Base-by-base conservation (phyloP, 495 filamentous ascomycete genomes). In the Penicillium goetzii region DNA sequence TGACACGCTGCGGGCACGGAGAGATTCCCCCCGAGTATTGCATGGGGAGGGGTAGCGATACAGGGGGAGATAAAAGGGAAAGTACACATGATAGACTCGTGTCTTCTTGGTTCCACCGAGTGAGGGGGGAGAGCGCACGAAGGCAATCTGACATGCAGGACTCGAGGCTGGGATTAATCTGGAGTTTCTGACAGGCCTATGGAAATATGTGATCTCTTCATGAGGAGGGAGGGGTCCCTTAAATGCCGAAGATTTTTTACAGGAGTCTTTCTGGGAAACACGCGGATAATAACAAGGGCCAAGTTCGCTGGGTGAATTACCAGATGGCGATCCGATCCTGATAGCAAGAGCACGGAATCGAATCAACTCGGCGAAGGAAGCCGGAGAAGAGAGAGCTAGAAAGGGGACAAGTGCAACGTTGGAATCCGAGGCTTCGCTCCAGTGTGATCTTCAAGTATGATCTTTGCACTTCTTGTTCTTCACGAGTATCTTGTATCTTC, bases 191-290 rank as follows among this genome's bases (percentile, higher is more conserved):
- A 23, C 7, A 23, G 41, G 12, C 12, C 19, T 23, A 8, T n/a
- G 9, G 41, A 2, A 7, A 7, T 3, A 9, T 19, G 15, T 43
- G 2, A 43, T 8, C 6, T n/a, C 5, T 43, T 43, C 12, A 14
- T 14, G n/a, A 5, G 6, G 47, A 15, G 23, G 11, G 30, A 32
- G 30, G 30, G 8, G 33, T 30, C 28, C 28, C 28, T 30, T 30
- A 6, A 30, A 38, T 38, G 11, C 49, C 11, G 0, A 1, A 15
- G 6, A 17, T 28, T 14, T 2, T 51, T 30, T 19, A n/a, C 4
- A 3, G 30, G 8, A 9, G 28, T 21, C 6, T 36, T 41, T 21
- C 67, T 69, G 67, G 59, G 26, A 66, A 60, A 60, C 64, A 67
- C 61, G 67, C 63, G 62, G 49, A 28, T 65, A 34, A 28, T 65